Evolutionary conservation across 768 basidiomycete genomes (phyloP).

Genomic region (Termitomyces sp.): DNA sequence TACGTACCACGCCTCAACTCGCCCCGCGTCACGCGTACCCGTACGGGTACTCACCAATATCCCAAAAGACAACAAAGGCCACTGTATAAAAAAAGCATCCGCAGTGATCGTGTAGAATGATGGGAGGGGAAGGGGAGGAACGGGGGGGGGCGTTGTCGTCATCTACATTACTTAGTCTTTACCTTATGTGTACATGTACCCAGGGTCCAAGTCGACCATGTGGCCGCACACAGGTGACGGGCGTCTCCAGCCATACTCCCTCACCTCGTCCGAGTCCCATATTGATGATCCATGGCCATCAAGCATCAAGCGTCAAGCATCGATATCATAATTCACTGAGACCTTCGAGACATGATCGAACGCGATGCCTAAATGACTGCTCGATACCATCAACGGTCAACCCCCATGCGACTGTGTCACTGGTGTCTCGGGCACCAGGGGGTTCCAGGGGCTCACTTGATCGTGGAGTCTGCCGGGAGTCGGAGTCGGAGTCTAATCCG

Average conservation of each 20-base stretch:
- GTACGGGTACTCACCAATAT: background rate
- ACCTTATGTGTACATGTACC: too few relatives aligned
- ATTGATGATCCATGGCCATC: too few relatives aligned
- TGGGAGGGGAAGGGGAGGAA: background rate
- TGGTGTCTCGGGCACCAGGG: background rate
- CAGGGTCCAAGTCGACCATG: too few relatives aligned
- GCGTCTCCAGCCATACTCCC: too few relatives aligned
- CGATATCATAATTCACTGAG: background rate
- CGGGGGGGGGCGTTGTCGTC: too few relatives aligned
- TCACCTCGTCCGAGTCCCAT: background rate
- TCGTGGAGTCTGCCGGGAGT: too few relatives aligned
- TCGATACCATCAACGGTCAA: slow-evolving; percentile 1
- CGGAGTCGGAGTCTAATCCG: too few relatives aligned
- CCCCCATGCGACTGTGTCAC: background rate
- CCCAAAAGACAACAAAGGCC: background rate
- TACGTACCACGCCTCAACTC: background rate
- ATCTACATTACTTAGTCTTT: too few relatives aligned
- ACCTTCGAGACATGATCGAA: background rate
- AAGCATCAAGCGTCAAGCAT: too few relatives aligned
- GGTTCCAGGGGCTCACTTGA: background rate
- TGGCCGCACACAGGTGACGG: too few relatives aligned
- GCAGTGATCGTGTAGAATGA: background rate
- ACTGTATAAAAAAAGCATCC: background rate
- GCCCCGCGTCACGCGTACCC: too few relatives aligned
- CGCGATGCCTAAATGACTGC: background rate